Base-by-base conservation (phyloP, 2,329 filamentous ascomycete genomes). In the Verticillium longisporum region DNA sequence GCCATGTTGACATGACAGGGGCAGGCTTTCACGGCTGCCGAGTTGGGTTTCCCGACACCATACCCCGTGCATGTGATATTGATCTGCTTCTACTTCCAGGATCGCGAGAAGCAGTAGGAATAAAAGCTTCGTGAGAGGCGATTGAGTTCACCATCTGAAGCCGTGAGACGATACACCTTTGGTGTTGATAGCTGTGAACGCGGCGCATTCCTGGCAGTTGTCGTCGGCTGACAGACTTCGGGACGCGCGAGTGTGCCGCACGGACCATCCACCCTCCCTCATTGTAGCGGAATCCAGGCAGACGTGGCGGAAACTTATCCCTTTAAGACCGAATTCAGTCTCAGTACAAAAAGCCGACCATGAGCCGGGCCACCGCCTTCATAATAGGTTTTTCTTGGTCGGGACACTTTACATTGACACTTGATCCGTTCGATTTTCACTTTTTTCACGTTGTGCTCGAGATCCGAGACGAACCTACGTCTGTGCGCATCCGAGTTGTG, bases 1-100 rank as follows among this genome's bases (percentile, higher is more conserved):
- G 71, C 64, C 61, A 66, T 58, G 6, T 15, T 58, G 56, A 26
- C 37, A 50, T 50, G 45, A 50, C 45, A 21, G 7, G n/a, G 45
- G 18, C 11, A 26, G 18, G 18, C 18, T 7, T 6, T 7, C 9
- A 11, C 4, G 45, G 45, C 18, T 21, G n/a, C 6, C 13, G 9
- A 21, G 34, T 36, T 10, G 15, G 38, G 14, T 45, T 45, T 9
- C 38, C 18, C 15, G 21, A 21, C 18, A n/a, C 45, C 6, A 21
- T 26, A 2, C 10, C n/a, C 45, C 3, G 2, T 21, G 9, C n/a
- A 18, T 11, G 11, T 6, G 45, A 2, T n/a, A 11, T 21, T 9
- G 6, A 1, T 3, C 26, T 26, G 1, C 1, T 3, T 50, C 11
- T 21, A 50, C 9, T 36, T 36, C 34, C 9, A 4, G 34, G 26